Percentiles rank a stretch among this genome's conserved stretches.
Conservation (phyloP, 768 basidiomycete genomes). For the Candolleomyces eurysporus region DNA sequence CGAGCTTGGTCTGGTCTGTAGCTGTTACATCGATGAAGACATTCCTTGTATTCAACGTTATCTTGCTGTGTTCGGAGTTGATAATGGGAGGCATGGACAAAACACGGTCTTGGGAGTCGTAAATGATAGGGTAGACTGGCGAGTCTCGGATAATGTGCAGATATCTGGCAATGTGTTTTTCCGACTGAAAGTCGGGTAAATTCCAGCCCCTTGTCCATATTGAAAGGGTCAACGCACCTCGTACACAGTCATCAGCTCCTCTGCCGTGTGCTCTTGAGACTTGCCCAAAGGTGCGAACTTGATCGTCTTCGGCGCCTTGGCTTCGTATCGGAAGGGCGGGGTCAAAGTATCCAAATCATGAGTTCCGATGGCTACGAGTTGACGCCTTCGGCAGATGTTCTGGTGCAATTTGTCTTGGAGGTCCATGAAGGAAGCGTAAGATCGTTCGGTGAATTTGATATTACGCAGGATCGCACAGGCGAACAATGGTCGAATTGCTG, state of each 20-base stretch:
- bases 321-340: constrained; percentile 86
- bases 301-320: constrained; percentile 80
- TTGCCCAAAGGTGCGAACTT: constrained; percentile 89
- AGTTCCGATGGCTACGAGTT: constrained; percentile 94
- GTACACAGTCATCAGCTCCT: constrained; percentile 90
- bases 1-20: constrained; percentile 94
- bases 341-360: constrained; percentile 92
- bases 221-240: constrained; percentile 54
- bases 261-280: constrained; percentile 74
- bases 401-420: constrained; percentile 99
- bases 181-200: constrained; percentile 53
- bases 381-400: constrained; percentile 87
- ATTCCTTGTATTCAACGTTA: constrained; percentile 89
- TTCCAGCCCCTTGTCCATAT: neutral
- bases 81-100: constrained; percentile 98
- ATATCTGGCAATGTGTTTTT: constrained; percentile 88
- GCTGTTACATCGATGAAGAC: constrained; percentile 97
- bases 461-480: constrained; percentile 90
- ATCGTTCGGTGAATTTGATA: constrained; percentile 80
- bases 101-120: constrained; percentile 84
- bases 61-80: constrained; percentile 97
- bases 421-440: constrained; percentile 97
- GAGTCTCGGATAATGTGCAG: constrained; percentile 92
- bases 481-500: constrained; percentile 84
- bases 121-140: constrained; percentile 97